Percentiles rank a stretch among this genome's conserved stretches.
Evolutionary conservation across 2,329 filamentous ascomycete species (phyloP).

Genomic region (Penicillium occitanis): DNA sequence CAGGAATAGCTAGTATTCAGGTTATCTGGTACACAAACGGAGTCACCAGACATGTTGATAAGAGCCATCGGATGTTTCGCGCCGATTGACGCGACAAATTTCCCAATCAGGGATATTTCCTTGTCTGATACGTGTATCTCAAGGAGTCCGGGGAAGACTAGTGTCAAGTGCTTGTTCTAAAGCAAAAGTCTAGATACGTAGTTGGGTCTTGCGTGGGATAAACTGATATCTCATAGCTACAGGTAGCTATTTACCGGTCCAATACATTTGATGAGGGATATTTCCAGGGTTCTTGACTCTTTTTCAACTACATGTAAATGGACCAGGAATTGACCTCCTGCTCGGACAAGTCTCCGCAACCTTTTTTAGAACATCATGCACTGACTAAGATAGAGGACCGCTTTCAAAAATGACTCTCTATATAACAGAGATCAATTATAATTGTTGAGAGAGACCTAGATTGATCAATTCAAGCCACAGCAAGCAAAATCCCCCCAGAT

Average conservation of each 20-base stretch:
- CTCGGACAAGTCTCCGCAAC: not conserved
- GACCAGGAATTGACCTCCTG: not conserved
- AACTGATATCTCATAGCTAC: not conserved
- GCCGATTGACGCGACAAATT: not conserved
- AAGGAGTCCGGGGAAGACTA: conserved; percentile 1
- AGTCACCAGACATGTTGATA: conserved; percentile 4
- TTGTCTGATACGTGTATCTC: not conserved
- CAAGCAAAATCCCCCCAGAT: not conserved
- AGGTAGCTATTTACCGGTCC: not conserved
- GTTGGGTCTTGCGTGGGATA: not conserved
- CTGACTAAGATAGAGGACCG: not conserved
- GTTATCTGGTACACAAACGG: not conserved
- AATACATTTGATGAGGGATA: not conserved
- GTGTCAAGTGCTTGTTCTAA: not conserved
- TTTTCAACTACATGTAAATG: not conserved
- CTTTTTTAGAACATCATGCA: not conserved
- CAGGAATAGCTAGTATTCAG: not conserved
- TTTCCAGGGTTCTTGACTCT: not conserved
- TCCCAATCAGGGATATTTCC: not conserved
- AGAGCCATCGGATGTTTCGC: not conserved
- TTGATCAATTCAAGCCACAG: not conserved
- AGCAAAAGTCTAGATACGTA: not conserved
- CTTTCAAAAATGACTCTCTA: not conserved
- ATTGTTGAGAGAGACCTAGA: not conserved
- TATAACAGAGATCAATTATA: not conserved